Evolutionary conservation across 495 filamentous ascomycete species (phyloP), one percentile per base, ranked within the genome.

Genomic region (Achaetomiella virescens): DNA sequence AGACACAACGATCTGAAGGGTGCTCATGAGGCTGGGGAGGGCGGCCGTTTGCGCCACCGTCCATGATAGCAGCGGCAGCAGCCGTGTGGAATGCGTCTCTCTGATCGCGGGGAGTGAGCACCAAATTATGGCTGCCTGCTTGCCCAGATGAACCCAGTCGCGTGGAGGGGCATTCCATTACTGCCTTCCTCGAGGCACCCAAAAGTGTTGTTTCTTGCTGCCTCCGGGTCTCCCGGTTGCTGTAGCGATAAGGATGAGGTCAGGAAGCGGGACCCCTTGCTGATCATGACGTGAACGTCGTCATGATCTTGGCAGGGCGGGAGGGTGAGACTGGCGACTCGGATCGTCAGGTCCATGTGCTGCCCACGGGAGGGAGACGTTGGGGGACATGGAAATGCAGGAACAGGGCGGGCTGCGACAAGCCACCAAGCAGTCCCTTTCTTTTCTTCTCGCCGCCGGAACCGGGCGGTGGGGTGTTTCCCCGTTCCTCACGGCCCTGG

Each of bases 1-100:
- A 48, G 35, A 49, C 52, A n/a, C 54, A 54, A 57, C 57, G 27
- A 62, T 61, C 52, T 48, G 55, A 45, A 54, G 54, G 55, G 48
- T 51, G 51, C 43, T 51, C 48, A 42, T 41, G 52, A 56, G 59
- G 59, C 52, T 48, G 59, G 56, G 62, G 60, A 38, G 49, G 36
- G 24, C 7, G 29, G 22, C 25, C 47, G 24, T 21, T 58, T 58
- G 54, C 53, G 49, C 37, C 22, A 61, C 38, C 49, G 40, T 48
- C 31, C 31, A 7, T 24, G 8, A 24, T n/a, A 5, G 29, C 6
- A 37, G 37, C 14, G 40, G 3, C 20, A 12, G 37, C 3, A 11
- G 11, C 15, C 25, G 14, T 41, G 22, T 42, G 15, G 6, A 17
- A 18, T 20, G 49, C 17, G 1, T 20, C 29, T 22, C 24, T 25